Evolutionary conservation across 78 protist species (phyloP), one percentile per base, ranked within the genome.

Genomic region (Pigoraptor vietnamica): DNA sequence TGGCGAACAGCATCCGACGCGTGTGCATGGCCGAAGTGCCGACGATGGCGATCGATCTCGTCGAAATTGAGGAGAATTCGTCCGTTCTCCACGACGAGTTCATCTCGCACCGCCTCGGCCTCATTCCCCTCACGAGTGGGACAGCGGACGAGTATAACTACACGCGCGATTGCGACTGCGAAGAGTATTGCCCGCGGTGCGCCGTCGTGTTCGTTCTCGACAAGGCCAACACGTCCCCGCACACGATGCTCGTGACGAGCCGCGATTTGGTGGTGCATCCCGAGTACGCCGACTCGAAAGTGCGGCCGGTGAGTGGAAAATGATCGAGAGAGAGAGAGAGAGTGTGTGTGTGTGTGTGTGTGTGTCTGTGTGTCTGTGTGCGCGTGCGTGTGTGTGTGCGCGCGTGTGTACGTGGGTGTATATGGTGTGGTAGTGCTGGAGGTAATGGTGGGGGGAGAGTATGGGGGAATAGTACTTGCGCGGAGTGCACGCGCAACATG

Each of bases 91-190:
- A 56, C 79, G 99, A 98, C 89, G 99, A 98, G 86, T 94, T 96
- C 39, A 92, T 98, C 29, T 96, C 98, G 23, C 99, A 98, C 91
- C 83, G 99, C 23, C 92, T 97, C 21, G 99, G 99, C 0, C 92
- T 98, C 25, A 40, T 97, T 0, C 99, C 99, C 33, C 86, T 98
- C 37, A 33, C 6, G 33, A n/a, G 39, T 23, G 90, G 86, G 6
- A 24, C 38, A 48, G 83, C 82, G 10, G 55, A 35, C 56, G 24
- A 36, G 23, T 86, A 32, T 24, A 9, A 37, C 1, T 38, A 38
- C 48, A 19, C 32, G 89, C 55, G 33, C 89, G 39, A 21, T 0
- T 37, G 89, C 55, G 55, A 86, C 34, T 86, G 89, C 21, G 24
- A 36, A 36, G 89, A 37, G 36, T 36, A 2, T 25, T 86, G 39